phyloP scores from a whole-genome alignment of 805 yeast species.

The Wickerhamiella lipophila region DNA sequence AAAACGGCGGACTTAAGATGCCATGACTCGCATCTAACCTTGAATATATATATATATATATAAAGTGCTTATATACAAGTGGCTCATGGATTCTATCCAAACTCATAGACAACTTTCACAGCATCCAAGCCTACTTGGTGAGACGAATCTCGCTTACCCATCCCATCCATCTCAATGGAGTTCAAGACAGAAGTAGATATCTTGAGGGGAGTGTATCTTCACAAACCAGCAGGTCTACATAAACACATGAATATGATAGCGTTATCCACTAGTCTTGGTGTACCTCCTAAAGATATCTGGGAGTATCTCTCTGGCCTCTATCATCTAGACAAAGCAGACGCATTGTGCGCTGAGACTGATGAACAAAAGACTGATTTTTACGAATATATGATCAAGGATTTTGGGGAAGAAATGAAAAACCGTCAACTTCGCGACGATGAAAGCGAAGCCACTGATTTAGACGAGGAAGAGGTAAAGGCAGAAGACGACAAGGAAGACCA shows the following conservation, averaged over 20 bases:
- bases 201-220: constrained; percentile 47
- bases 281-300: constrained; percentile 45
- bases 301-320: constrained; percentile 41
- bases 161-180: too few relatives aligned
- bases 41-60: too few relatives aligned
- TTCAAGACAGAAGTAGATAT: constrained; percentile 35
- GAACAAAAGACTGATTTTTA: constrained; percentile 7
- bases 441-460: constrained; percentile 25
- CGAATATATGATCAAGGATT: background rate
- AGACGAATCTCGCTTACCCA: too few relatives aligned
- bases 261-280: constrained; percentile 17
- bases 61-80: too few relatives aligned
- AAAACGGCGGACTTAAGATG: too few relatives aligned
- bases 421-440: constrained; percentile 6
- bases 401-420: background rate
- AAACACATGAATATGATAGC: constrained; percentile 30
- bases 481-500: constrained; percentile 7
- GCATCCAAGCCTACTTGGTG: too few relatives aligned
- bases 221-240: constrained; percentile 52
- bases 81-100: too few relatives aligned
- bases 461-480: constrained; percentile 11
- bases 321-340: constrained; percentile 46
- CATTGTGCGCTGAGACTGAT: constrained; percentile 29
- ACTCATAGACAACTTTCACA: too few relatives aligned
- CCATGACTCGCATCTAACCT: too few relatives aligned